Evolutionary conservation across 306 rosid species (phyloP), one percentile per base, ranked within the genome.

Genomic region (Cajanus cajan): DNA sequence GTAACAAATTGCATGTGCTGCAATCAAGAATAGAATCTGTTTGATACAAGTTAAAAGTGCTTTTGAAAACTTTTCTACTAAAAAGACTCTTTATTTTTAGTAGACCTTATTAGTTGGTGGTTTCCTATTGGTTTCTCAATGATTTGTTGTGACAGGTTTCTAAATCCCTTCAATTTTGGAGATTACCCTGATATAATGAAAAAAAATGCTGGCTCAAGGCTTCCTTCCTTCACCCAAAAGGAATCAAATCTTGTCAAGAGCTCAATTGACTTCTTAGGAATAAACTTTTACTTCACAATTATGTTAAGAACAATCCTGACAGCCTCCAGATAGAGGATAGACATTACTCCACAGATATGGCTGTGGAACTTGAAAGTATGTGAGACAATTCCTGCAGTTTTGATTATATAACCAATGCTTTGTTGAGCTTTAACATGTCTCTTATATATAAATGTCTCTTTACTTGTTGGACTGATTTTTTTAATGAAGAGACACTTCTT

Each of bases 171-270:
- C 28, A 82, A 58, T 76, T 85, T 66, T 68, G 94, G 96, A 67
- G 96, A 89, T n/a, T 89, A 90, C 66, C 96, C 91, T 15, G 66
- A 74, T 9, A 28, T 22, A 40, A 82, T 93, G 90, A 90, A 77
- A 80, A 72, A 51, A 80, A 87, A 16, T 52, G 88, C 21, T 28
- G 94, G 94, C 28, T 87, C 89, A 15, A 92, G 88, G 87, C 58
- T 92, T 61, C 97, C 94, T 4, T 22, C 63, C 43, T 86, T 92
- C 85, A 73, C 90, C 0, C 21, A 65, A 19, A 28, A 15, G 24
- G 92, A 89, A 74, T 89, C 96, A n/a, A 61, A 43, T 73, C 28
- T 82, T 18, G 83, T 92, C 3, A 87, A 25, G 63, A 88, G 81
- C 11, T 87, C 94, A 37, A 82, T 79, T 41, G 97, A 90, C 57